Conservation (phyloP, 805 yeast species). For the Schizosaccharomyces cryophilus region DNA sequence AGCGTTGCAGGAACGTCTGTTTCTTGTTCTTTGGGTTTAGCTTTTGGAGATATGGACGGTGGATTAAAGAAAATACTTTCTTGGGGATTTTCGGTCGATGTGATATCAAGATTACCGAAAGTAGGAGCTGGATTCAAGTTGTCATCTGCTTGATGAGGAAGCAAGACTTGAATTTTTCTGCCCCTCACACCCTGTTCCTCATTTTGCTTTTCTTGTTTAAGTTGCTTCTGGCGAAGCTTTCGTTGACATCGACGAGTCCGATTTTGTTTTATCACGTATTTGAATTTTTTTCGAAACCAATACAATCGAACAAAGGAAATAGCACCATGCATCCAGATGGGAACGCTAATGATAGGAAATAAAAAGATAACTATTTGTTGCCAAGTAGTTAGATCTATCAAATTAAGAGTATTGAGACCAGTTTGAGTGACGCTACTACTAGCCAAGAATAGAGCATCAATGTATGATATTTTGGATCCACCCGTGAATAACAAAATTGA, state of each 20-base stretch:
- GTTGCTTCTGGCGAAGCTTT: slow-evolving; percentile 58
- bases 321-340: slow-evolving; percentile 65
- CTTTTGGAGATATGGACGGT: too few relatives aligned
- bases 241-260: slow-evolving; percentile 30
- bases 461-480: slow-evolving; percentile 30
- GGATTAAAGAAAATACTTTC: too few relatives aligned
- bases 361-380: slow-evolving; percentile 60
- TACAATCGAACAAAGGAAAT: slow-evolving; percentile 56
- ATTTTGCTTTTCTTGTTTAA: background rate
- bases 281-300: slow-evolving; percentile 75
- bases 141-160: background rate
- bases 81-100: too few relatives aligned
- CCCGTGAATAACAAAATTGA: slow-evolving; percentile 60
- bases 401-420: slow-evolving; percentile 60
- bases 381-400: slow-evolving; percentile 37
- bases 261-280: slow-evolving; percentile 55
- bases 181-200: slow-evolving; percentile 3
- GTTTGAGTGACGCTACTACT: slow-evolving; percentile 72
- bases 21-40: too few relatives aligned
- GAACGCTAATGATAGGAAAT: slow-evolving; percentile 45
- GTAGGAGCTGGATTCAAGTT: too few relatives aligned
- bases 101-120: too few relatives aligned
- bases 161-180: background rate
- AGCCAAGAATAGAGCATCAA: slow-evolving; percentile 57
- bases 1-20: too few relatives aligned